These are phyloP conservation scores for Phaseolus coccineus DNA, from an alignment of 331 rosid species.

Conservation along the genomic window DNA sequence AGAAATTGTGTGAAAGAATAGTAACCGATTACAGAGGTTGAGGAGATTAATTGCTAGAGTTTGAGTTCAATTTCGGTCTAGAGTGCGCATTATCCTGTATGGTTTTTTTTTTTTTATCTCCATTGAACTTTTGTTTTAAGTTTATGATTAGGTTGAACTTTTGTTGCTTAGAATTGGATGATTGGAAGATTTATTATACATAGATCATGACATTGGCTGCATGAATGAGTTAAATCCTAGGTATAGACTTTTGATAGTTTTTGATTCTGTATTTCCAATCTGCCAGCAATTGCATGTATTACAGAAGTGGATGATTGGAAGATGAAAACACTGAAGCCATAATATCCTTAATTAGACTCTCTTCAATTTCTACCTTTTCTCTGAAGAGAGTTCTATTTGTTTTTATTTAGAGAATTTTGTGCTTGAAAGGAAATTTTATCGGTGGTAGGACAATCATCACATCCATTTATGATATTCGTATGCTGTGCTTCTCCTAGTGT, in stretches of 20 bases:
- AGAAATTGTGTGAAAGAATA: neutral
- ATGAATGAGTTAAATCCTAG: neutral
- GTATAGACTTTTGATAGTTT: neutral
- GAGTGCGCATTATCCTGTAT: neutral
- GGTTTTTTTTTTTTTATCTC: neutral
- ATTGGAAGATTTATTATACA: neutral
- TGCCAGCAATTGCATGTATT: neutral
- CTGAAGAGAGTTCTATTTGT: conserved; percentile 17
- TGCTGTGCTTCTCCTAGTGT: neutral
- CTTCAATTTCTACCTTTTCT: conserved; percentile 5
- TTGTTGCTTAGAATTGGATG: neutral
- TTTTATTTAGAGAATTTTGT: conserved; percentile 36
- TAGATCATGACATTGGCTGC: conserved; percentile 15
- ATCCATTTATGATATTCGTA: conserved; percentile 9
- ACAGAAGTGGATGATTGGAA: neutral
- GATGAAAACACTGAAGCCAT: neutral
- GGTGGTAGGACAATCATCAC: conserved; percentile 10
- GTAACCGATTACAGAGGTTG: neutral
- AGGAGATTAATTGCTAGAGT: conserved; percentile 11
- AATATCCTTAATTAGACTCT: conserved; percentile 5
- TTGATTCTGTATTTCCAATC: conserved; percentile 14
- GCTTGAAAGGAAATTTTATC: neutral
- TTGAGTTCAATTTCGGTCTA: conserved; percentile 22
- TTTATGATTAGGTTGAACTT: neutral
- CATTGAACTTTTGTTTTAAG: neutral